Evolutionary conservation across 73 alveolate species (phyloP).

Genomic region (Blepharisma stoltei): DNA sequence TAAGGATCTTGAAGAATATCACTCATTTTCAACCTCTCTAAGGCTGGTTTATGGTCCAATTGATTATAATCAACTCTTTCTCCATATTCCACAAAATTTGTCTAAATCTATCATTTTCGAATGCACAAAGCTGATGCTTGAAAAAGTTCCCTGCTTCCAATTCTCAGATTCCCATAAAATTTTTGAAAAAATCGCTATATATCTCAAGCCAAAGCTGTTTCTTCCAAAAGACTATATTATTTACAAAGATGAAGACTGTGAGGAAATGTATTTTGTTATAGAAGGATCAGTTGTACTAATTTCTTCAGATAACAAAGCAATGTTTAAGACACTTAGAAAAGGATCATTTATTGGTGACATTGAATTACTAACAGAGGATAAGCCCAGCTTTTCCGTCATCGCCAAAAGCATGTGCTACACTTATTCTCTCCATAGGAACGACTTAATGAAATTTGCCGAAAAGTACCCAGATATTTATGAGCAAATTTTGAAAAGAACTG

Average conservation of each 20-base stretch:
- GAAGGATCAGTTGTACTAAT: slow-evolving; percentile 52
- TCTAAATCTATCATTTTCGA: neutral
- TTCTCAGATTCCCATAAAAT: neutral
- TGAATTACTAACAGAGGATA: slow-evolving; percentile 49
- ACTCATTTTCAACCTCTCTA: neutral
- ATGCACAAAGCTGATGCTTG: neutral
- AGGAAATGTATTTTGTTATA: slow-evolving; percentile 64
- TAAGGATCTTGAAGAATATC: neutral
- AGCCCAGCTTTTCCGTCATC: slow-evolving; percentile 46
- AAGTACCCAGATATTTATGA: slow-evolving; percentile 39
- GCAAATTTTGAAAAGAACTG: too few relatives aligned
- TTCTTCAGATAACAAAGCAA: slow-evolving; percentile 49
- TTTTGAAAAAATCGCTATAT: slow-evolving; percentile 6
- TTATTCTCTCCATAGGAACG: slow-evolving; percentile 39
- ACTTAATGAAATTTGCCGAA: slow-evolving; percentile 35
- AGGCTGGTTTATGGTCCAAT: neutral
- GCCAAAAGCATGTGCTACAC: slow-evolving; percentile 53
- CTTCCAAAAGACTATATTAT: slow-evolving; percentile 62
- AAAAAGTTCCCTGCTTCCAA: slow-evolving; percentile 2
- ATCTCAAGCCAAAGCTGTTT: slow-evolving; percentile 39
- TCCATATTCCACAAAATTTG: slow-evolving; percentile 22
- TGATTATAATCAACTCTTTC: neutral
- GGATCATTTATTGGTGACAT: slow-evolving; percentile 64
- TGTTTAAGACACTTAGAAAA: slow-evolving; percentile 39
- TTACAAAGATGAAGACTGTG: slow-evolving; percentile 52